Conservation (phyloP, 106 monocot species). For the Platanthera guangdongensis region DNA sequence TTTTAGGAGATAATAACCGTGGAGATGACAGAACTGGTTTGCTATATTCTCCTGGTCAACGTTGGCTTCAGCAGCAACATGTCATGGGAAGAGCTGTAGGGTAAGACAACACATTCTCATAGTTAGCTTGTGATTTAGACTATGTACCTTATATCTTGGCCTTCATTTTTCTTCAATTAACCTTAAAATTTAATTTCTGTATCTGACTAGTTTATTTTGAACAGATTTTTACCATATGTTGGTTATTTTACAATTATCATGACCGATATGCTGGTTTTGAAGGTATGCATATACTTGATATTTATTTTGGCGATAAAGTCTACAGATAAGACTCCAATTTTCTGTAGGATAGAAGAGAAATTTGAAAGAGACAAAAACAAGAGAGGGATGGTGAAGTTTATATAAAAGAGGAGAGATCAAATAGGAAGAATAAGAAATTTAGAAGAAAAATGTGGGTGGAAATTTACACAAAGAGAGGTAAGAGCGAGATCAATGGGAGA, state of each 20-base stretch:
- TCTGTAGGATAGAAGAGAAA: too few species aligned
- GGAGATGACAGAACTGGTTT: constrained; percentile 29
- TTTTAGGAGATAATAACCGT: constrained; percentile 50
- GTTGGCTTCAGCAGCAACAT: constrained; percentile 47
- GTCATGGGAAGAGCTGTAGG: constrained; percentile 57
- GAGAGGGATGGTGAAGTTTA: too few species aligned
- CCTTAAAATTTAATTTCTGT: neutral
- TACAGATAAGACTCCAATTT: neutral
- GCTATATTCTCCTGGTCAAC: constrained; percentile 45
- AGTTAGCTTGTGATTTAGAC: neutral
- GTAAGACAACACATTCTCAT: constrained; percentile 11
- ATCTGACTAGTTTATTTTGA: constrained; percentile 4
- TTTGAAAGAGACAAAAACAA: too few species aligned
- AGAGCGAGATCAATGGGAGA: too few species aligned
- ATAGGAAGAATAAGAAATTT: too few species aligned
- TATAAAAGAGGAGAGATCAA: too few species aligned
- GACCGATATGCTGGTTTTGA: constrained; percentile 49
- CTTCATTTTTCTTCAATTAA: neutral
- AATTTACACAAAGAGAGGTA: too few species aligned
- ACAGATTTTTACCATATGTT: constrained; percentile 51
- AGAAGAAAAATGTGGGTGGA: too few species aligned
- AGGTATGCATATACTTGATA: constrained; percentile 25
- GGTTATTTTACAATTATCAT: constrained; percentile 60
- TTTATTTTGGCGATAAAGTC: neutral
- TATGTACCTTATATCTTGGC: neutral